These are phyloP conservation scores for Epichloe baconii DNA, from an alignment of 2,329 filamentous ascomycete species.

Conservation along the genomic window DNA sequence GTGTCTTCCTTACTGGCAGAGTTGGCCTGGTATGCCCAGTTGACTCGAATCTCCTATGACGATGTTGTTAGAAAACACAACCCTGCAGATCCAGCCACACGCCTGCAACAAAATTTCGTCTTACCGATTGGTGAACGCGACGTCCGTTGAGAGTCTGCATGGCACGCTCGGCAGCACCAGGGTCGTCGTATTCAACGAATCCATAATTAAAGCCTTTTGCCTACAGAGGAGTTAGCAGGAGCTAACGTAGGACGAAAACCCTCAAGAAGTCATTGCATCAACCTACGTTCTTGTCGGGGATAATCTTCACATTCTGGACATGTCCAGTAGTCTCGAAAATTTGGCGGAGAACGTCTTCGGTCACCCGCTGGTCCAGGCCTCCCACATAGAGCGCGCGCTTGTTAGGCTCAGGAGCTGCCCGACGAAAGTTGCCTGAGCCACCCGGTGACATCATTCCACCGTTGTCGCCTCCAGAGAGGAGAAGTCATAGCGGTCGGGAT, in stretches of 20 bases:
- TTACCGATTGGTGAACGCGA: constrained; percentile 85
- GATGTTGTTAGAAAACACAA: constrained; percentile 8
- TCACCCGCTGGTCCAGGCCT: constrained; percentile 86
- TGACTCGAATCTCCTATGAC: constrained; percentile 85
- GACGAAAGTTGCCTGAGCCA: constrained; percentile 69
- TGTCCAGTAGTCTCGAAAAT: constrained; percentile 99
- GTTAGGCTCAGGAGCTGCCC: constrained; percentile 93
- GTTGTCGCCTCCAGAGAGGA: constrained; percentile 55
- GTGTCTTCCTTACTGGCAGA: constrained; percentile 91
- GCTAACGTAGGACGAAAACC: constrained; percentile 5
- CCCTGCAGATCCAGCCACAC: background rate
- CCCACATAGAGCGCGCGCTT: constrained; percentile 96
- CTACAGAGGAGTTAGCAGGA: constrained; percentile 33
- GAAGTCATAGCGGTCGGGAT: constrained; percentile 88
- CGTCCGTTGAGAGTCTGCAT: constrained; percentile 96
- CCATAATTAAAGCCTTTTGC: constrained; percentile 98
- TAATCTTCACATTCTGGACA: constrained; percentile 98
- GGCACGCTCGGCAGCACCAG: constrained; percentile 86
- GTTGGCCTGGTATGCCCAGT: constrained; percentile 99
- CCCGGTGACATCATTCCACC: constrained; percentile 71
- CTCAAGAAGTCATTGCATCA: constrained; percentile 1
- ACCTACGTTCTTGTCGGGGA: constrained; percentile 98
- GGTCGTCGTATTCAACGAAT: constrained; percentile 97
- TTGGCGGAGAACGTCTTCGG: constrained; percentile 89
- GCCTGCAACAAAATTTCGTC: background rate